Evolutionary conservation across 2,329 filamentous ascomycete species (phyloP).

Genomic region (Cytospora paraplurivora): DNA sequence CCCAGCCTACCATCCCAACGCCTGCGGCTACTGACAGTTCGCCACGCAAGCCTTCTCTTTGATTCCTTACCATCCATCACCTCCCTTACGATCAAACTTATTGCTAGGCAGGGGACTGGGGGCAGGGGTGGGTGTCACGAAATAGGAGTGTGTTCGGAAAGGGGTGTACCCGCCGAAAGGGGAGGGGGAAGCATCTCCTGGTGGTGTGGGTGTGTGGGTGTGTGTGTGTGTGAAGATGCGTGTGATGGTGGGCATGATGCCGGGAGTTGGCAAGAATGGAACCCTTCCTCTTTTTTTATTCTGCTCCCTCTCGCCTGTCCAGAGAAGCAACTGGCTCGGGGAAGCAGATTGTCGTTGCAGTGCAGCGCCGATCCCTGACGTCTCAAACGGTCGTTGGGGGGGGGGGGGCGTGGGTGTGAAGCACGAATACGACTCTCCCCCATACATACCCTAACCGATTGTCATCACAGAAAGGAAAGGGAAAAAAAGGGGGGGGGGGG

Average conservation of each 20-base stretch:
- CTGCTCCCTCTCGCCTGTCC: background rate
- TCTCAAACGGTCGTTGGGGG: background rate
- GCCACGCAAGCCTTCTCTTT: background rate
- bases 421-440: constrained; percentile 13
- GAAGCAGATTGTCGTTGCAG: constrained; percentile 15
- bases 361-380: constrained; percentile 18
- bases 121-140: background rate
- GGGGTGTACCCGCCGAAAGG: background rate
- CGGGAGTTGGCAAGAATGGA: constrained; percentile 5
- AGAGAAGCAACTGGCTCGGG: constrained; percentile 14
- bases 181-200: background rate
- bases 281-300: background rate
- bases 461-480: no score
- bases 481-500: no score
- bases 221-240: background rate
- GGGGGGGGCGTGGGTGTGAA: constrained; percentile 5
- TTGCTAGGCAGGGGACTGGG: background rate
- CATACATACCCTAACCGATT: no score
- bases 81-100: no score
- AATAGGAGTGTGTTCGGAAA: constrained; percentile 4
- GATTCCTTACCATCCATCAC: no score
- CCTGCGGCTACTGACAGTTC: constrained; percentile 12
- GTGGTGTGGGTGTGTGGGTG: no score
- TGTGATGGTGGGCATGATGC: background rate
- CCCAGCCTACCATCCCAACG: background rate